These are phyloP conservation scores for Neonectria punicea DNA, from an alignment of 2,329 filamentous ascomycete species.

Conservation along the genomic window DNA sequence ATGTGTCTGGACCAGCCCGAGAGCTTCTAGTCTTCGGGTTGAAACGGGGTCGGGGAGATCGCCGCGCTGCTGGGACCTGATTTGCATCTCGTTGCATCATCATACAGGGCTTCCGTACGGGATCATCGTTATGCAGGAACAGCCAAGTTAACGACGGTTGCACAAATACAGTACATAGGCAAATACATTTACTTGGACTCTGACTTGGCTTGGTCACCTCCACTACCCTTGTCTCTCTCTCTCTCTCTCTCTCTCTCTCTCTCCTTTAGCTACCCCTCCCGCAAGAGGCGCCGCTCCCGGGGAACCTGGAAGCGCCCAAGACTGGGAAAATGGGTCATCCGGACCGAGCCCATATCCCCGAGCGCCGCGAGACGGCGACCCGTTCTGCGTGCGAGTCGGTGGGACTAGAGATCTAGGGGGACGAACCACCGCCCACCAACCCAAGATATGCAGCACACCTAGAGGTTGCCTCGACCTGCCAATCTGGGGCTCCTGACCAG, in stretches of 20 bases:
- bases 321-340: conserved; percentile 13
- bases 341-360: conserved; percentile 22
- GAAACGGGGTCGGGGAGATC: conserved; percentile 5
- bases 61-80: background rate
- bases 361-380: conserved; percentile 13
- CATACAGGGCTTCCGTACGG: background rate
- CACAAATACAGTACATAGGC: background rate
- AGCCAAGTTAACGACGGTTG: background rate
- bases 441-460: conserved; percentile 9
- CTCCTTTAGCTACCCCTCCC: conserved; percentile 9
- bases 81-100: conserved; percentile 6
- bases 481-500: conserved; percentile 10
- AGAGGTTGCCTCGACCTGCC: conserved; percentile 9
- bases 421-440: conserved; percentile 1
- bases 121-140: conserved; percentile 17
- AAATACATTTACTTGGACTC: no score
- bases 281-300: conserved; percentile 1
- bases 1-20: conserved; percentile 3
- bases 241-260: background rate
- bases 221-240: background rate
- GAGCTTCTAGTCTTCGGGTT: background rate
- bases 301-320: background rate
- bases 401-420: conserved; percentile 14
- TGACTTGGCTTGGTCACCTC: background rate
- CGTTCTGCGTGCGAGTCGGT: background rate